Percentiles rank a stretch among this genome's conserved stretches.
Evolutionary conservation across 1,284 basidiomycete species (phyloP).

Genomic region (Ustilago sp.): DNA sequence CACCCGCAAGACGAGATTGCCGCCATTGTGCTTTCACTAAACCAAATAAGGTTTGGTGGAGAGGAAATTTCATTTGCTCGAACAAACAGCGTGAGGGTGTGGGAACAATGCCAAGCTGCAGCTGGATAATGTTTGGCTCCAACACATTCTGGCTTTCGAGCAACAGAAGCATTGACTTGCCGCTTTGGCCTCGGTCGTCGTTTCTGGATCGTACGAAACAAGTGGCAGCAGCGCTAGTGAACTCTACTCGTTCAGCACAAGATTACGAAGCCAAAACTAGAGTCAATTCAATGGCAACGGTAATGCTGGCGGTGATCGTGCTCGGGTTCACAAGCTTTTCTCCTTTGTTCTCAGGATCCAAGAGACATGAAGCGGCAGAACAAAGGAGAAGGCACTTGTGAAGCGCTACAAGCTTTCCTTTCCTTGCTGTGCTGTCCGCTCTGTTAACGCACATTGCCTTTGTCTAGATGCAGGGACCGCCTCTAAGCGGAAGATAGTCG

Average conservation of each 20-base stretch:
- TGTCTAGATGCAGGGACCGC: not conserved
- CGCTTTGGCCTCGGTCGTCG: not conserved
- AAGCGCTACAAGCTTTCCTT: not conserved
- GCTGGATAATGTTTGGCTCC: not conserved
- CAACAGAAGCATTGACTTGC: conserved; percentile 1
- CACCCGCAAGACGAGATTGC: not conserved
- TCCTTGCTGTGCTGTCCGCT: not conserved
- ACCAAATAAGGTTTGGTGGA: not conserved
- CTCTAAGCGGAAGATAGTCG: not conserved
- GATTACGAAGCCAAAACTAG: not conserved
- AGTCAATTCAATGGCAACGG: conserved; percentile 1
- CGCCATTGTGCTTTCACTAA: not conserved
- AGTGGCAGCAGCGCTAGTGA: not conserved
- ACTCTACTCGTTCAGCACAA: not conserved
- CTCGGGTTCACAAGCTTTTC: not conserved
- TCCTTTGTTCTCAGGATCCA: not conserved
- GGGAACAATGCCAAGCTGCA: not conserved
- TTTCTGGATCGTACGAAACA: not conserved
- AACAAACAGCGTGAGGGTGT: not conserved
- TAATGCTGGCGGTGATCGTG: conserved; percentile 2
- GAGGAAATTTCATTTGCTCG: not conserved
- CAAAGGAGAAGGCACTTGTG: no score
- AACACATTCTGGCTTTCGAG: not conserved
- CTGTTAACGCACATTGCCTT: not conserved
- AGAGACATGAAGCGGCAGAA: not conserved